Percentiles rank a stretch among this genome's conserved stretches.
Evolutionary conservation across 106 monocot genomes (phyloP).

Genomic region (Dioscorea dumetorum): DNA sequence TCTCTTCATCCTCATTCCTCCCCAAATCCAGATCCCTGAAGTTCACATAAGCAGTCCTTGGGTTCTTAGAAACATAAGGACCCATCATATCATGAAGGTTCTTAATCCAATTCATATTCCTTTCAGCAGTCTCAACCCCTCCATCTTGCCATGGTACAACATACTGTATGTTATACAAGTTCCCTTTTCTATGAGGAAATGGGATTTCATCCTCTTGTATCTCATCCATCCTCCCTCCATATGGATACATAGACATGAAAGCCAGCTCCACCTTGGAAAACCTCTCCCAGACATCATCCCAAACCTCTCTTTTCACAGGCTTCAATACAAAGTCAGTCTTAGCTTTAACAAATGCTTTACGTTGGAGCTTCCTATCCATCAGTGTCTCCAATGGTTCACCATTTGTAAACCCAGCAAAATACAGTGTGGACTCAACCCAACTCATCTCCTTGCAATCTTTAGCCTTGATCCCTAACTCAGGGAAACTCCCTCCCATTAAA

Average conservation of each 20-base stretch:
- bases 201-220: slow-evolving; percentile 10
- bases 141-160: slow-evolving; percentile 7
- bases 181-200: slow-evolving; percentile 34
- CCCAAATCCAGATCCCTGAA: slow-evolving; percentile 32
- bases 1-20: background rate
- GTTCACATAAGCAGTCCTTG: slow-evolving; percentile 21
- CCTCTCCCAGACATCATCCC: slow-evolving; percentile 5
- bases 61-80: slow-evolving; percentile 19
- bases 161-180: slow-evolving; percentile 22
- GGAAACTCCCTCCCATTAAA: slow-evolving; percentile 15
- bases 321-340: slow-evolving; percentile 25
- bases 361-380: background rate
- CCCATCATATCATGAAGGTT: slow-evolving; percentile 15
- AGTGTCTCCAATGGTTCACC: slow-evolving; percentile 7
- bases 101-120: slow-evolving; percentile 8
- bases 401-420: background rate
- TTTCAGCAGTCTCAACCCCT: background rate
- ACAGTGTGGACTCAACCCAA: slow-evolving; percentile 29
- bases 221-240: slow-evolving; percentile 14
- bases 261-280: slow-evolving; percentile 2
- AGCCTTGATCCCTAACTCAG: slow-evolving; percentile 12
- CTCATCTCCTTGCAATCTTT: slow-evolving; percentile 45
- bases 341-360: slow-evolving; percentile 6
- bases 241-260: slow-evolving; percentile 8
- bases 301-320: background rate